Conservation (phyloP, 805 yeast species). For the Saturnispora diversa region DNA sequence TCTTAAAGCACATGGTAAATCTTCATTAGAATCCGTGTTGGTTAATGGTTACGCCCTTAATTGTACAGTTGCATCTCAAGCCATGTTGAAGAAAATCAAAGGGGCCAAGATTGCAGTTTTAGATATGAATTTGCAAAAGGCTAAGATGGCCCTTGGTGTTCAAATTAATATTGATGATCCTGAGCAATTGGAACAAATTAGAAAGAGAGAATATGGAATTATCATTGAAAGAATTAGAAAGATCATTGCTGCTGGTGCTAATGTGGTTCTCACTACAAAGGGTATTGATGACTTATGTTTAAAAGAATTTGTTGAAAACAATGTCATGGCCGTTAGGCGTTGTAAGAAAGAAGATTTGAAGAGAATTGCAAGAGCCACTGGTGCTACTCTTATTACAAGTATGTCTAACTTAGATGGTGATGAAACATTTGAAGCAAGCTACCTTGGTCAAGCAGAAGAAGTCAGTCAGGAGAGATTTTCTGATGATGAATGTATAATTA, state of each 20-base stretch:
- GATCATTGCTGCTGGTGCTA: constrained; percentile 82
- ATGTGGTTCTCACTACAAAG: constrained; percentile 85
- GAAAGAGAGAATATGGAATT: constrained; percentile 83
- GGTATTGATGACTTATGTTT: constrained; percentile 91
- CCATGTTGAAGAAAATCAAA: constrained; percentile 70
- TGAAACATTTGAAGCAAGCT: constrained; percentile 78
- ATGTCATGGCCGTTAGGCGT: constrained; percentile 93
- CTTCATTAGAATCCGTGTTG: constrained; percentile 75
- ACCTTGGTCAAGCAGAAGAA: constrained; percentile 83
- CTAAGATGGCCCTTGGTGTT: constrained; percentile 97
- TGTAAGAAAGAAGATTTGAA: constrained; percentile 94
- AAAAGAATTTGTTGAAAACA: constrained; percentile 84
- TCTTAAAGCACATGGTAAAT: constrained; percentile 93
- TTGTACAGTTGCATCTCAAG: constrained; percentile 96
- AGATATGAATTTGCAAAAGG: constrained; percentile 90
- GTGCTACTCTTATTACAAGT: constrained; percentile 81
- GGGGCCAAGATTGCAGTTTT: constrained; percentile 79
- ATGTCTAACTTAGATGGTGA: constrained; percentile 95
- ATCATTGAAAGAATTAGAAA: constrained; percentile 75
- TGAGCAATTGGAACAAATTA: constrained; percentile 77
- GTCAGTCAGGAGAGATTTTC: constrained; percentile 86
- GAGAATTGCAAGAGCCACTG: constrained; percentile 96
- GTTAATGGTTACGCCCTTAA: constrained; percentile 93
- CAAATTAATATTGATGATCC: constrained; percentile 96
- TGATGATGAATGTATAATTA: constrained; percentile 93